Evolutionary conservation across 345 rosid genomes (phyloP).

Genomic region (Fremontodendron californicum): DNA sequence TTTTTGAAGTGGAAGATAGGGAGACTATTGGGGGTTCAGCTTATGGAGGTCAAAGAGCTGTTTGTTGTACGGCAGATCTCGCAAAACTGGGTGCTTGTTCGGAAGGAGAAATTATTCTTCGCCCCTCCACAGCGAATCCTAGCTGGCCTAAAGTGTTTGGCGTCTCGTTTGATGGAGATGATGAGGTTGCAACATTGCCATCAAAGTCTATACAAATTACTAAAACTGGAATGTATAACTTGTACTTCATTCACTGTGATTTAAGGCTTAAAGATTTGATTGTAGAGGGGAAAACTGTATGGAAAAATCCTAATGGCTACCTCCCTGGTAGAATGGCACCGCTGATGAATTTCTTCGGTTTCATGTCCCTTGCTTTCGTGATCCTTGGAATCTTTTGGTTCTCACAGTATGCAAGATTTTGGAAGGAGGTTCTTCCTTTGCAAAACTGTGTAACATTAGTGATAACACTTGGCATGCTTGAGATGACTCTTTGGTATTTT

Average conservation of each 20-base stretch:
- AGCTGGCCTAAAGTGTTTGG: slow-evolving; percentile 78
- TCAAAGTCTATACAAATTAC: slow-evolving; percentile 55
- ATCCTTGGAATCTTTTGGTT: slow-evolving; percentile 89
- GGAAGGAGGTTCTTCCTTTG: slow-evolving; percentile 87
- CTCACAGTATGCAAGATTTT: slow-evolving; percentile 85
- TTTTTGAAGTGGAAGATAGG: slow-evolving; percentile 83
- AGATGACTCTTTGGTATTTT: slow-evolving; percentile 96
- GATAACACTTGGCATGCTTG: slow-evolving; percentile 87
- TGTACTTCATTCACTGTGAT: slow-evolving; percentile 90
- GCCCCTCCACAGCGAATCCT: slow-evolving; percentile 59
- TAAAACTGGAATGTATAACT: slow-evolving; percentile 89
- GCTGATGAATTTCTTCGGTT: slow-evolving; percentile 75
- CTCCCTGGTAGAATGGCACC: slow-evolving; percentile 99
- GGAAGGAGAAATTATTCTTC: slow-evolving; percentile 73
- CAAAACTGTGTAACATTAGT: slow-evolving; percentile 86
- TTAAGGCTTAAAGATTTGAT: slow-evolving; percentile 53
- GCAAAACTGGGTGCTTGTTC: slow-evolving; percentile 80
- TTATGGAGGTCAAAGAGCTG: slow-evolving; percentile 96
- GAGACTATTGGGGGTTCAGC: slow-evolving; percentile 91
- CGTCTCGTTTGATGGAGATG: slow-evolving; percentile 44
- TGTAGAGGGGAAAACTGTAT: slow-evolving; percentile 78
- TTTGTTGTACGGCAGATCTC: slow-evolving; percentile 87
- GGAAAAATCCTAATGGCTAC: slow-evolving; percentile 94
- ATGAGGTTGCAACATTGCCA: slow-evolving; percentile 46
- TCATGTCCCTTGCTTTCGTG: slow-evolving; percentile 87